Conservation (phyloP, 2,329 filamentous ascomycete genomes). For the Aspergillus caelatus region DNA sequence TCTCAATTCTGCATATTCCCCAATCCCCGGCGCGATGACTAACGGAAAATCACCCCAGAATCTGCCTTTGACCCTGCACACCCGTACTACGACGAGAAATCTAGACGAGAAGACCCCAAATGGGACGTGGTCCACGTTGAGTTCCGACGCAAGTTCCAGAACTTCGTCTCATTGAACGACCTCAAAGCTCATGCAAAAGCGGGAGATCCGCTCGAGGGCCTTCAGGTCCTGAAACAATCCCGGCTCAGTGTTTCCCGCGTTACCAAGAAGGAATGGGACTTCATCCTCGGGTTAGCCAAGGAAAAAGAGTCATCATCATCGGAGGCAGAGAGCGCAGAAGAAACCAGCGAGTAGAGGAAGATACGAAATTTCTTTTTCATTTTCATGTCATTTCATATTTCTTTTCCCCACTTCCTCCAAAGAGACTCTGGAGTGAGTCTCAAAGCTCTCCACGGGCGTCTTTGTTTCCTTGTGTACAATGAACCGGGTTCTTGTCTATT, state of each 20-base stretch:
- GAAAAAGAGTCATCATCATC: conserved; percentile 28
- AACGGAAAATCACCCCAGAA: conserved; percentile 47
- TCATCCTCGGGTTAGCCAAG: conserved; percentile 48
- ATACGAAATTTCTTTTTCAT: background rate
- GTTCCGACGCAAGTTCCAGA: conserved; percentile 79
- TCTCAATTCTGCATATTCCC: conserved; percentile 28
- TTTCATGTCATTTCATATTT: background rate
- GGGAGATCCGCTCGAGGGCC: conserved; percentile 63
- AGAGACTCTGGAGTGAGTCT: background rate
- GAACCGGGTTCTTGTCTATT: conserved; percentile 12
- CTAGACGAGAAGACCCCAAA: conserved; percentile 68
- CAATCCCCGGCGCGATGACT: conserved; percentile 9
- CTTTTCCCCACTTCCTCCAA: background rate
- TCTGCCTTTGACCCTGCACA: conserved; percentile 71
- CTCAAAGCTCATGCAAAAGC: conserved; percentile 66
- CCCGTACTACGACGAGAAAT: conserved; percentile 83
- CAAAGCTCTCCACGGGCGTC: conserved; percentile 10
- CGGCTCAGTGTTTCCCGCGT: conserved; percentile 72
- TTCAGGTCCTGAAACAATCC: conserved; percentile 83
- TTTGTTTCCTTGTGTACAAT: conserved; percentile 21
- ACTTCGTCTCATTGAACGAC: conserved; percentile 70
- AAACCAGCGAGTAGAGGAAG: conserved; percentile 18
- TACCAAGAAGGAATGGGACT: conserved; percentile 51
- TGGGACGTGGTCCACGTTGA: conserved; percentile 91
- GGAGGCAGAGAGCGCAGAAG: conserved; percentile 14